Conservation (phyloP, 2,329 filamentous ascomycete species). For the Dendrostoma leiphaemia region DNA sequence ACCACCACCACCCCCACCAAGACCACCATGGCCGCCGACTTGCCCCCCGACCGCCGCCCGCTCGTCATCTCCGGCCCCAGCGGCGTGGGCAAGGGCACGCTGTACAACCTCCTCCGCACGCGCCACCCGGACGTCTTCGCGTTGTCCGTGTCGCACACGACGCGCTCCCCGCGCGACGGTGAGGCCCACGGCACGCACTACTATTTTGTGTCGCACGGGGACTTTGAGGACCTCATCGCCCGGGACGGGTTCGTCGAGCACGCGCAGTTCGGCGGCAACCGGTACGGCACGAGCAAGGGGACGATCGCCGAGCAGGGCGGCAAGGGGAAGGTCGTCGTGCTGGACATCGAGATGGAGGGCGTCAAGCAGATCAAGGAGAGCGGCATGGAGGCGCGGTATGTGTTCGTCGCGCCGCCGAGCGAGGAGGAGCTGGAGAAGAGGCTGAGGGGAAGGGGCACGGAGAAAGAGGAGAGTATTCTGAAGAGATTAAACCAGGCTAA, state of each 20-base stretch:
- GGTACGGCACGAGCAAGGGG: slow-evolving; percentile 80
- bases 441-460: slow-evolving; percentile 73
- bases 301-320: slow-evolving; percentile 74
- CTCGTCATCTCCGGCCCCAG: slow-evolving; percentile 79
- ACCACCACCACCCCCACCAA: background rate
- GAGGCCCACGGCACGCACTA: slow-evolving; percentile 80
- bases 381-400: slow-evolving; percentile 70
- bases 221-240: slow-evolving; percentile 67
- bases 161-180: slow-evolving; percentile 70
- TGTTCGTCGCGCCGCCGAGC: slow-evolving; percentile 82
- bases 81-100: slow-evolving; percentile 78
- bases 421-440: slow-evolving; percentile 71
- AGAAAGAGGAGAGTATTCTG: slow-evolving; percentile 68
- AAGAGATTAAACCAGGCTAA: slow-evolving; percentile 70
- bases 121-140: slow-evolving; percentile 49
- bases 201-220: slow-evolving; percentile 67
- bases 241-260: slow-evolving; percentile 77
- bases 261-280: slow-evolving; percentile 81
- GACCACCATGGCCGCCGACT: slow-evolving; percentile 22
- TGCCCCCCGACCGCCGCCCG: slow-evolving; percentile 54
- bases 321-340: slow-evolving; percentile 71
- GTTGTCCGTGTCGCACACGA: slow-evolving; percentile 72
- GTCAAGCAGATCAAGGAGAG: slow-evolving; percentile 89
- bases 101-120: slow-evolving; percentile 67
- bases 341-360: slow-evolving; percentile 98